Base-by-base conservation (phyloP, 176 grass and related monocot genomes). In the Raddia distichophylla region DNA sequence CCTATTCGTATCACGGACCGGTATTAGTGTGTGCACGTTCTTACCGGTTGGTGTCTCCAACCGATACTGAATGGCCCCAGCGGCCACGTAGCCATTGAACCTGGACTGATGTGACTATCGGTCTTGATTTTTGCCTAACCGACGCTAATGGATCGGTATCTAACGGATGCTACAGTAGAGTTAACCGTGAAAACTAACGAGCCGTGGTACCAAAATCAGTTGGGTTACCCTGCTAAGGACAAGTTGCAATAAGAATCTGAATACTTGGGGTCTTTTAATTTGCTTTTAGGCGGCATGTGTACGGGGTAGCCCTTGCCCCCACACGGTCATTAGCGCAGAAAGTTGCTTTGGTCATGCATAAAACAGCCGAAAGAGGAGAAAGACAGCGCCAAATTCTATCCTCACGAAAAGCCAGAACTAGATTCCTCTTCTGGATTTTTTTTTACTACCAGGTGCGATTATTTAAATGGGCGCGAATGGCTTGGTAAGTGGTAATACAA, bases 331-430 rank as follows among this genome's bases (percentile, higher is more conserved):
- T 89, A 37, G 42, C 57, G 37, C 16, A 57, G 53, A 86, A 90
- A 90, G 83, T 6, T 12, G 16, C 73, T 79, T 86, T 82, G 47
- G 11, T 52, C 12, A 7, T 47, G 35, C 27, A 69, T 83, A 19
- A 32, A 40, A 4, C 22, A 14, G 46, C 88, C 88, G 88, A 90
- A 90, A 90, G 83, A 59, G 5, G 0, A 78, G 73, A 68, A 60
- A 81, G 51, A 37, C 62, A 71, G 73, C 20, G 17, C 2, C 16
- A 71, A 64, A 27, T 77, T 79, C 19, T 57, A 53, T 82, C 64
- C 22, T 8, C 3, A 42, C 48, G 48, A 70, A 80, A 88, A 66
- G 77, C 20, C 50, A 0, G 8, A 48, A 69, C 43, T 51, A 12
- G 78, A 86, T 86, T 59, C 67, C 66, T 7, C 37, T 44, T 59